phyloP scores from a whole-genome alignment of 1,284 basidiomycete genomes.

The Meira miltonrushii region DNA sequence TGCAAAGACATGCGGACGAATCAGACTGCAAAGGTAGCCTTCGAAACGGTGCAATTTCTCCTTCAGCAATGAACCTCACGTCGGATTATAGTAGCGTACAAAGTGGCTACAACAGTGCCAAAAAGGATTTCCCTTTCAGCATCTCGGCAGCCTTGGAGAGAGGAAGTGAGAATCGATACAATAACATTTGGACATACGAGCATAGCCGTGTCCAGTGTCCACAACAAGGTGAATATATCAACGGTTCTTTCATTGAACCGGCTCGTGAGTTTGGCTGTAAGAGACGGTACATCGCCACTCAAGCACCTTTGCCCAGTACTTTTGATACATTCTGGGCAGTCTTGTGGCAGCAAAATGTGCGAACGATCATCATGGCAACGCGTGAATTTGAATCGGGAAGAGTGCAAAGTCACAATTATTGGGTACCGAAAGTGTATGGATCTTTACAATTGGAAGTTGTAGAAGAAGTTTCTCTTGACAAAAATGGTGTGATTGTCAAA shows the following conservation, averaged over 20 bases:
- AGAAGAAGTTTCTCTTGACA: slow-evolving; percentile 26
- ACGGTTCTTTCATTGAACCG: slow-evolving; percentile 45
- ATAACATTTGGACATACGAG: slow-evolving; percentile 96
- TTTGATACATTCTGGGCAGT: slow-evolving; percentile 87
- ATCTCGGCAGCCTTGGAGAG: slow-evolving; percentile 95
- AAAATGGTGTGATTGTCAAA: slow-evolving; percentile 6
- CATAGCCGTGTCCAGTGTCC: slow-evolving; percentile 58
- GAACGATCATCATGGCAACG: slow-evolving; percentile 70
- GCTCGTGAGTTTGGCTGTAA: slow-evolving; percentile 28
- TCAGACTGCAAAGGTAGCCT: slow-evolving; percentile 9
- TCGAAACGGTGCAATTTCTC: neutral
- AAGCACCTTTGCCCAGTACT: slow-evolving; percentile 85
- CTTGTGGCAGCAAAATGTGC: slow-evolving; percentile 59
- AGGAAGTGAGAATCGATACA: slow-evolving; percentile 77
- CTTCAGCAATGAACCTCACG: slow-evolving; percentile 1
- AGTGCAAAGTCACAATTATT: slow-evolving; percentile 88
- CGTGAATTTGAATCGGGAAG: slow-evolving; percentile 81
- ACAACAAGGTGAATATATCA: slow-evolving; percentile 37
- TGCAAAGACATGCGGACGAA: slow-evolving; percentile 74
- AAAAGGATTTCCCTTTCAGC: slow-evolving; percentile 68
- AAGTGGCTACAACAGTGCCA: neutral
- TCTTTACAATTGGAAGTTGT: slow-evolving; percentile 26
- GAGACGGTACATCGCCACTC: slow-evolving; percentile 84
- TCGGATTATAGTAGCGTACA: neutral
- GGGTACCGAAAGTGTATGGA: slow-evolving; percentile 65